These are phyloP conservation scores for Alnus glutinosa DNA, from an alignment of 306 rosid genomes.

Conservation along the genomic window DNA sequence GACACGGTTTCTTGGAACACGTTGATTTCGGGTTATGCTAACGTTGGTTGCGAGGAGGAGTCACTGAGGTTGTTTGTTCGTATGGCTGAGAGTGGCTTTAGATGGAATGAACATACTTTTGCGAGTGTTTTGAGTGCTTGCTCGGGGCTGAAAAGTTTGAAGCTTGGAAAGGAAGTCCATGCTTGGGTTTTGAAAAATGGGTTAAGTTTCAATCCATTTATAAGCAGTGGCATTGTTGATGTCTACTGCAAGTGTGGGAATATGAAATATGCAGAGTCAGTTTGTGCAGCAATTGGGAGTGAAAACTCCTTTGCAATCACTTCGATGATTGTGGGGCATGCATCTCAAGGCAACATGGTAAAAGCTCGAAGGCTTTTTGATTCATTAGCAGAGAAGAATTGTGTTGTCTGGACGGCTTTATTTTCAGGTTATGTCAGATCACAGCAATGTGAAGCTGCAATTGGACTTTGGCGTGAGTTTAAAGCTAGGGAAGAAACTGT, in stretches of 20 bases:
- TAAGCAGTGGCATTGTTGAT: slow-evolving; percentile 67
- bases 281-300: slow-evolving; percentile 31
- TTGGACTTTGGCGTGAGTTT: slow-evolving; percentile 57
- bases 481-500: slow-evolving; percentile 33
- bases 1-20: slow-evolving; percentile 81
- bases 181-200: slow-evolving; percentile 59
- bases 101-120: slow-evolving; percentile 63
- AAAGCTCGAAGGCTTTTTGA: slow-evolving; percentile 65
- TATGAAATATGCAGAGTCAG: slow-evolving; percentile 61
- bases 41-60: slow-evolving; percentile 55
- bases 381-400: slow-evolving; percentile 50
- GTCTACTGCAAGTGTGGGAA: slow-evolving; percentile 71
- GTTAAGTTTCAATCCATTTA: slow-evolving; percentile 50
- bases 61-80: slow-evolving; percentile 49
- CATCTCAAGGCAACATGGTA: slow-evolving; percentile 64
- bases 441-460: slow-evolving; percentile 56
- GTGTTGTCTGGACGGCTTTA: slow-evolving; percentile 70
- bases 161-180: slow-evolving; percentile 64
- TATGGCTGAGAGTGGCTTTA: slow-evolving; percentile 53
- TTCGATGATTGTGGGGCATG: slow-evolving; percentile 61
- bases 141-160: slow-evolving; percentile 49
- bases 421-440: slow-evolving; percentile 68
- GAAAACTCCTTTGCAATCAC: slow-evolving; percentile 48
- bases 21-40: slow-evolving; percentile 64
- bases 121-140: slow-evolving; percentile 71